Conservation (phyloP, 176 grass and related monocot species). For the Hordeum vulgare region DNA sequence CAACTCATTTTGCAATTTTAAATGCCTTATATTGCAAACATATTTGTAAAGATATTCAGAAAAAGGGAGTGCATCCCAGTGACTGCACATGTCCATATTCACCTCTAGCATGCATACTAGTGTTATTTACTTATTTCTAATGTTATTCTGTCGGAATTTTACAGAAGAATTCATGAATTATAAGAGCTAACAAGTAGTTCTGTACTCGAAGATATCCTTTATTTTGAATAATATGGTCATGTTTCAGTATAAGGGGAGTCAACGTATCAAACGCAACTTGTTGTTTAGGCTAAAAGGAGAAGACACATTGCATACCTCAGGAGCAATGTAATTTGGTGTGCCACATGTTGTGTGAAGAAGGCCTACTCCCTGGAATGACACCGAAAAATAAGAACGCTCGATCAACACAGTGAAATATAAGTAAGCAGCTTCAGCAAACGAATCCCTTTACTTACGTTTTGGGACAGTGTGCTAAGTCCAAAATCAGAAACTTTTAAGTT, state of each 20-base stretch:
- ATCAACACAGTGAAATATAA: constrained; percentile 23
- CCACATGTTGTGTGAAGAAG: constrained; percentile 90
- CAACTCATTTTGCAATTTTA: neutral
- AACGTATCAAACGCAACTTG: neutral
- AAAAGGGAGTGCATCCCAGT: neutral
- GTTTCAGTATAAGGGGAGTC: neutral
- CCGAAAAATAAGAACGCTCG: neutral
- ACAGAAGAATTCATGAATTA: neutral
- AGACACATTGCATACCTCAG: constrained; percentile 54
- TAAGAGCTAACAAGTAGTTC: neutral
- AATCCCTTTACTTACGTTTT: constrained; percentile 53
- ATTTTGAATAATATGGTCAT: neutral
- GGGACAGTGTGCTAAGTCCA: constrained; percentile 76
- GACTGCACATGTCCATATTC: neutral
- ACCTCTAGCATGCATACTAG: neutral
- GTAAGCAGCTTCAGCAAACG: neutral
- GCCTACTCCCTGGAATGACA: constrained; percentile 54
- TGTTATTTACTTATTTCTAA: neutral
- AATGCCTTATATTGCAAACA: neutral
- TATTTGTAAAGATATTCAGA: neutral
- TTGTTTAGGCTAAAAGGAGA: neutral
- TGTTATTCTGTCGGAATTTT: neutral
- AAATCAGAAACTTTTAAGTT: constrained; percentile 97
- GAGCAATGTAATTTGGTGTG: constrained; percentile 95
- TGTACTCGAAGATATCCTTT: neutral